Evolutionary conservation across 768 basidiomycete genomes (phyloP).

Genomic region (Russula vinacea): DNA sequence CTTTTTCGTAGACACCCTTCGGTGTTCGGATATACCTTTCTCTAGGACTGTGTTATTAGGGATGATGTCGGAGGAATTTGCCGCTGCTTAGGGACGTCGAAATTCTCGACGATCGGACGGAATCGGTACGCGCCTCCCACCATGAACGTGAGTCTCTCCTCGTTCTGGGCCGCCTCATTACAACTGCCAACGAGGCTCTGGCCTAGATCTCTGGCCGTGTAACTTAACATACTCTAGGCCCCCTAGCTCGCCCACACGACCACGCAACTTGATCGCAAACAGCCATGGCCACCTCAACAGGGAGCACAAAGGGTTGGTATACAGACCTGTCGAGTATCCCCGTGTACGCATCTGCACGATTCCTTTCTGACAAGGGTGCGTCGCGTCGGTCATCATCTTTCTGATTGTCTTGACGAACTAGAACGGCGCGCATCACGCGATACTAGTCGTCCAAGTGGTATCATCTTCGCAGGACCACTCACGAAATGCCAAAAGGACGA

Average conservation of each 20-base stretch:
- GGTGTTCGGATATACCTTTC: too few species aligned
- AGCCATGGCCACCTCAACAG: constrained; percentile 13
- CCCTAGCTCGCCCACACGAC: constrained; percentile 5
- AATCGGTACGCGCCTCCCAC: not conserved
- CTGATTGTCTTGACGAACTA: not conserved
- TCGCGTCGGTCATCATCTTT: not conserved
- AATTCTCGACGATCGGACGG: not conserved
- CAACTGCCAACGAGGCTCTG: not conserved
- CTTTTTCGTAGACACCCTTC: not conserved
- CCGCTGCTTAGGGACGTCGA: not conserved
- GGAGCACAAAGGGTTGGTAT: constrained; percentile 22
- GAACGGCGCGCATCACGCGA: not conserved
- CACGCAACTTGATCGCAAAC: constrained; percentile 2
- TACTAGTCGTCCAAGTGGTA: constrained; percentile 23
- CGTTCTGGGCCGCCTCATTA: not conserved
- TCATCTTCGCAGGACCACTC: constrained; percentile 24
- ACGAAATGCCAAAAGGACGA: constrained; percentile 25
- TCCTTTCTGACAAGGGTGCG: constrained; percentile 28
- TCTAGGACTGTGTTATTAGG: too few species aligned
- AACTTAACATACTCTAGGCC: not conserved
- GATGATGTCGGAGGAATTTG: not conserved
- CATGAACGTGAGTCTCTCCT: not conserved
- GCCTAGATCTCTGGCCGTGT: constrained; percentile 7
- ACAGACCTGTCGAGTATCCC: constrained; percentile 26
- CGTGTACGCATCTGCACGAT: constrained; percentile 20